Base-by-base conservation (phyloP, 257 asterid genomes). In the Solanum clarkiae region DNA sequence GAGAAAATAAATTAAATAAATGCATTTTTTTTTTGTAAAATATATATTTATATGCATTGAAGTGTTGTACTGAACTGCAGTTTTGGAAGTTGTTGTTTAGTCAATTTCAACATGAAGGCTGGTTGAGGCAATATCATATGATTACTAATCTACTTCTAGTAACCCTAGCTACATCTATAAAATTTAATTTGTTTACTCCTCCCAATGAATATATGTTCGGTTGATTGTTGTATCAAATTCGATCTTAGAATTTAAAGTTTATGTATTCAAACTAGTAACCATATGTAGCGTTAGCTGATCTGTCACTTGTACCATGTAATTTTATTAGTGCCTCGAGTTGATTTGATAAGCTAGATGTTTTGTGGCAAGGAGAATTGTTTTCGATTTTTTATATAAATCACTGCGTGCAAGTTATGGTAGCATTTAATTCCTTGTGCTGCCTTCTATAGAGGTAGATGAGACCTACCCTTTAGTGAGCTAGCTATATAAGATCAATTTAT, bases 1-100 rank as follows among this genome's bases (percentile, higher is more conserved):
- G 24, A 8, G 45, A 82, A 62, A 86, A 86, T 86, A 89, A 89
- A 89, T 20, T 40, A 54, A 71, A 75, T 91, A 87, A 91, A 91
- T 87, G 88, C 84, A 26, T 44, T 40, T 17, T 24, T 59, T 59
- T 12, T 68, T 26, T 47, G 17, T 83, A 56, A 71, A 54, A 77
- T 17, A 44, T 24, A 36, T 4, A 36, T 36, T 36, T 36, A 36
- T 36, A 57, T 53, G 26, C 53, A 45, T 79, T 79, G 4, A 79
- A 26, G 45, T 51, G 63, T 77, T 24, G 63, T 77, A 77, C 63
- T 77, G 82, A 77, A 51, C 16, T 14, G 20, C 22, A 51, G 65
- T 79, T 16, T 16, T 79, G 65, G 65, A 10, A 57, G 69, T 66
- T 79, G 60, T 66, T 79, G 90, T 69, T 80, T 80, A 55, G 87